Evolutionary conservation across 805 yeast genomes (phyloP), one percentile per base, ranked within the genome.

Genomic region (Blastobotrys robertii): DNA sequence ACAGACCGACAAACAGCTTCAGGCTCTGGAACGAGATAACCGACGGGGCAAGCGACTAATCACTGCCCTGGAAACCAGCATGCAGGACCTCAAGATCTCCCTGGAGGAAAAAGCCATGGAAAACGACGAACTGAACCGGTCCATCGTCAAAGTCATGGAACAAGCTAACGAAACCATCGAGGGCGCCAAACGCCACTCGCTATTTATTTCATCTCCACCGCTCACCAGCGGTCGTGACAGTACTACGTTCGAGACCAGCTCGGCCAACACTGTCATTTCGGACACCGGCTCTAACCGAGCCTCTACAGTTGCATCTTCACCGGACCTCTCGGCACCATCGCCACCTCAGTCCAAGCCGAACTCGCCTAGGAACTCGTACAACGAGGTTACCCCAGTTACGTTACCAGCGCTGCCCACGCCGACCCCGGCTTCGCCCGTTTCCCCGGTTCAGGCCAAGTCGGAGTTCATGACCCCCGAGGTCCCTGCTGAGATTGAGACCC

Each of bases 101-200:
- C 48, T 62, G 4, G 66, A 62, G 44, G 65, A 61, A 37, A 54
- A 54, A 48, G 56, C 57, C 7, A 53, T 62, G 48, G 66, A 62
- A 40, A 60, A 60, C 44, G 64, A 60, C 38, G 62, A 57, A 39
- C 50, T 59, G 30, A 49, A 50, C 29, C 38, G 60, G 16, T 54
- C 60, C 8, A 52, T 59, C 33, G 42, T 41, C 11, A 50, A 50
- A 32, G 58, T 55, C 11, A 55, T 55, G 50, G 58, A 55, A 22
- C 55, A 52, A 29, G 57, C 57, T 13, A 50, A 44, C 30, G 51
- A 50, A 32, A 52, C 57, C 12, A 52, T 53, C 22, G 57, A 48
- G 30, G 56, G 53, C 3, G 57, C 56, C 28, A 53, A 53, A 37
- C 46, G 57, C 7, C 46, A 46, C 37, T 52, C 56, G 6, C 44